Base-by-base conservation (phyloP, 2,329 filamentous ascomycete species). In the Emergomyces africanus region DNA sequence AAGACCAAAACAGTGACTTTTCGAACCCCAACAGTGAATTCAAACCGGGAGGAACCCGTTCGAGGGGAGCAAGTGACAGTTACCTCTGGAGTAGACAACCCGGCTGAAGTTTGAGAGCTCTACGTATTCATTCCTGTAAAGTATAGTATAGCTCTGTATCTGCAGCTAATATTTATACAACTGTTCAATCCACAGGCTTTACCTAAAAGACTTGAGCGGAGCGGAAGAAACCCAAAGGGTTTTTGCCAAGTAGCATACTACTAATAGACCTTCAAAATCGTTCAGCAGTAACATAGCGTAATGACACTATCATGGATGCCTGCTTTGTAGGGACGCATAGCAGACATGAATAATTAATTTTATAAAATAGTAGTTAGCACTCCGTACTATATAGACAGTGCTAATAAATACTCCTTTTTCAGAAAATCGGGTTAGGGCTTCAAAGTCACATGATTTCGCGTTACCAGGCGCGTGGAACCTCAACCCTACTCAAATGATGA, bases 381-480 rank as follows among this genome's bases (percentile, higher is more conserved):
- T n/a, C n/a, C n/a, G n/a, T n/a, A n/a, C n/a, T n/a, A n/a, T n/a
- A n/a, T n/a, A n/a, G n/a, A n/a, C n/a, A n/a, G 20, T 4, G 3
- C 12, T 2, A 37, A 25, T 54, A 8, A 41, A 30, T 30, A 51
- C 5, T 25, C 28, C 49, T 18, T 20, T 49, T 23, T 49, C 25
- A 14, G 41, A 48, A 15, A 25, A n/a, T 18, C 37, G 12, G 33
- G 33, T 39, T 15, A 48, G 18, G 46, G 46, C 5, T 18, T 30
- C 25, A 12, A n/a, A n/a, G 55, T 59, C 57, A 59, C 57, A 54
- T 59, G 57, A 48, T 42, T 48, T 15, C 50, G 57, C 50, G 57
- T 54, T 30, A 20, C 33, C 4, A 30, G 20, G 6, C 53, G 37
- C 53, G n/a, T n/a, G n/a, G 53, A 25, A 30, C 20, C 14, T 30